Conservation (phyloP, 1,284 basidiomycete genomes). For the Somion occarium region DNA sequence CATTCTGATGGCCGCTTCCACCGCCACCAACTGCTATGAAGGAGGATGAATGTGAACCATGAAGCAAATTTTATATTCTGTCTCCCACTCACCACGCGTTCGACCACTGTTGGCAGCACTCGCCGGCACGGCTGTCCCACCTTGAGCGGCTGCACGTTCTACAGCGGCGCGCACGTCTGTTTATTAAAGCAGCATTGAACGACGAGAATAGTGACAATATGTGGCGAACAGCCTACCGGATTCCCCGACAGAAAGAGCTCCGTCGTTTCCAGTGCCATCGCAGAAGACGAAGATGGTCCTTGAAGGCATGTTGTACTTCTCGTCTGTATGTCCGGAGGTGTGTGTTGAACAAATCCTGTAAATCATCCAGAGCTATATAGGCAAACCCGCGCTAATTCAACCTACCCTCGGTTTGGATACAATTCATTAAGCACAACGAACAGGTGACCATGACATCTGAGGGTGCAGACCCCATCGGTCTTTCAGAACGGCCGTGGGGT, state of each 20-base stretch:
- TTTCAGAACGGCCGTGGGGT: too few species aligned
- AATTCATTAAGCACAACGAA: too few species aligned
- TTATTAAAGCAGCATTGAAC: not conserved
- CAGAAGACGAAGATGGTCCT: conserved; percentile 6
- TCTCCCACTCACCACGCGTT: not conserved
- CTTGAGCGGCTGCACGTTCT: not conserved
- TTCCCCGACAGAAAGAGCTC: not conserved
- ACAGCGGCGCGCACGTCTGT: not conserved
- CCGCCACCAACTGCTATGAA: not conserved
- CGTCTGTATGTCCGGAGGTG: not conserved
- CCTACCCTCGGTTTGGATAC: too few species aligned
- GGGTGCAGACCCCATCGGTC: too few species aligned
- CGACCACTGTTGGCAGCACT: not conserved
- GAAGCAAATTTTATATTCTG: not conserved
- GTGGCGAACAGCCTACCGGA: not conserved
- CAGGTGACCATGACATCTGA: too few species aligned
- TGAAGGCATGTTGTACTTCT: not conserved
- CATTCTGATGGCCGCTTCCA: not conserved
- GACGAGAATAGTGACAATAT: not conserved
- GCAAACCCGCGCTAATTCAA: not conserved
- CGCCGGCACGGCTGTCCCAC: not conserved
- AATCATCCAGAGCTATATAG: not conserved
- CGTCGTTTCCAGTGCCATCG: conserved; percentile 7
- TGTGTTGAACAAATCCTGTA: not conserved
- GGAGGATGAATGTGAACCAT: not conserved